These are phyloP conservation scores for Annulohypoxylon moriforme DNA, from an alignment of 495 filamentous ascomycete genomes.

Conservation along the genomic window DNA sequence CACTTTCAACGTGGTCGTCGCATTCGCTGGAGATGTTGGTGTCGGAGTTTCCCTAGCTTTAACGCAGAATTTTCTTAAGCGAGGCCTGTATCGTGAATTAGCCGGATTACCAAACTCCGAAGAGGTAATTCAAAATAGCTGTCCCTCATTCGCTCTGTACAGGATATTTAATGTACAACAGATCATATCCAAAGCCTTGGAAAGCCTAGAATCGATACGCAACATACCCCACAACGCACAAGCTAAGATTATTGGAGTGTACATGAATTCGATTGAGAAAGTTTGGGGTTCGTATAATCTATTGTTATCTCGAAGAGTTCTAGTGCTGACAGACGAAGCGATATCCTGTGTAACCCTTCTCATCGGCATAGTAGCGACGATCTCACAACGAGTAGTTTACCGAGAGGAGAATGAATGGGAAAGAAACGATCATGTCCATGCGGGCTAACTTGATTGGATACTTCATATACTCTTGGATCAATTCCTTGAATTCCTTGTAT, in stretches of 20 bases:
- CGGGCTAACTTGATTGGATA: not conserved
- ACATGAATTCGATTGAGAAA: not conserved
- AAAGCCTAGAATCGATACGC: constrained; percentile 1
- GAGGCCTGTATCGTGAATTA: not conserved
- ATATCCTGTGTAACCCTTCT: constrained; percentile 5
- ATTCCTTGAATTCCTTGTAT: not conserved
- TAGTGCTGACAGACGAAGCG: not conserved
- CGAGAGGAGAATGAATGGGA: not conserved
- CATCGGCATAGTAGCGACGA: not conserved
- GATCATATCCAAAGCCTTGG: constrained; percentile 4
- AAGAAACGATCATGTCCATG: not conserved
- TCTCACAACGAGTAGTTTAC: not conserved
- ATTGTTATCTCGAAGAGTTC: not conserved
- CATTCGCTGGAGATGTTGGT: constrained; percentile 7
- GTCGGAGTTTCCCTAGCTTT: not conserved
- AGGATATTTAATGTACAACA: not conserved
- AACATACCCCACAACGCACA: not conserved
- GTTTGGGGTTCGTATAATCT: constrained; percentile 2
- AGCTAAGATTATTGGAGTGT: not conserved
- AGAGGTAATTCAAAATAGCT: not conserved
- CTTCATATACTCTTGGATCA: not conserved
- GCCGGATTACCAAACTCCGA: not conserved
- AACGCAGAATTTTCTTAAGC: not conserved
- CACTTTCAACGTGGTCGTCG: not conserved
- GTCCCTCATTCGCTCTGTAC: too few relatives aligned